A percentile compares a stretch with the other conserved stretches of the same genome.
These are phyloP conservation scores for Annulohypoxylon stygium DNA, from an alignment of 495 filamentous ascomycete genomes.

Conservation along the genomic window DNA sequence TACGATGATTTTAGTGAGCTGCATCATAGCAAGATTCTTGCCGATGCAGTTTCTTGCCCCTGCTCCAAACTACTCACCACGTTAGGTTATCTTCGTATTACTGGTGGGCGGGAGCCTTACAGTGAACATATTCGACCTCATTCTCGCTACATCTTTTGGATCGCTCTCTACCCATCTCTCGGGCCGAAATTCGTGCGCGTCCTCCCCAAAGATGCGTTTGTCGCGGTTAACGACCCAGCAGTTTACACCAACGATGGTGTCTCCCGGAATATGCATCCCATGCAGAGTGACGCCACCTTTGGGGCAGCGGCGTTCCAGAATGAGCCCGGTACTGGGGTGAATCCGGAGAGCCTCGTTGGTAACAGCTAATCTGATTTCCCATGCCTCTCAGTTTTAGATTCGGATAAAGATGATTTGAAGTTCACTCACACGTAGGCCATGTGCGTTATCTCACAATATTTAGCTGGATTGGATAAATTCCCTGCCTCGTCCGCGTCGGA, in stretches of 20 bases:
- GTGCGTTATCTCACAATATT: background rate
- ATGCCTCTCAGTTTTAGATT: background rate
- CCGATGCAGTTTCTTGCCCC: background rate
- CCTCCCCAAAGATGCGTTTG: background rate
- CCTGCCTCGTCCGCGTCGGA: background rate
- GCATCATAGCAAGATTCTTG: background rate
- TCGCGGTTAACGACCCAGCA: background rate
- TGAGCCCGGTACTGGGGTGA: background rate
- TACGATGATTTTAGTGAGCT: background rate
- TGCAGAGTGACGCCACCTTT: background rate
- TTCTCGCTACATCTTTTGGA: background rate
- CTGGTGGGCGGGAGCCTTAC: background rate
- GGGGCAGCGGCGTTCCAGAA: background rate
- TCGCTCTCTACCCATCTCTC: conserved; percentile 1
- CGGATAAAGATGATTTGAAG: background rate
- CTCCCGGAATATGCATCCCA: background rate
- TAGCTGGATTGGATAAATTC: background rate
- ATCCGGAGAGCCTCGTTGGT: background rate
- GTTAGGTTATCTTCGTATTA: background rate
- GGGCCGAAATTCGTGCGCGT: conserved; percentile 1
- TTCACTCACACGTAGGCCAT: background rate
- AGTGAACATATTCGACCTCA: background rate
- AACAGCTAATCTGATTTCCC: background rate
- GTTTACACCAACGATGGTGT: background rate
- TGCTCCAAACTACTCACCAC: conserved; percentile 5